These are phyloP conservation scores for Exophiala sp. DNA, from an alignment of 2,329 filamentous ascomycete species.

Conservation along the genomic window DNA sequence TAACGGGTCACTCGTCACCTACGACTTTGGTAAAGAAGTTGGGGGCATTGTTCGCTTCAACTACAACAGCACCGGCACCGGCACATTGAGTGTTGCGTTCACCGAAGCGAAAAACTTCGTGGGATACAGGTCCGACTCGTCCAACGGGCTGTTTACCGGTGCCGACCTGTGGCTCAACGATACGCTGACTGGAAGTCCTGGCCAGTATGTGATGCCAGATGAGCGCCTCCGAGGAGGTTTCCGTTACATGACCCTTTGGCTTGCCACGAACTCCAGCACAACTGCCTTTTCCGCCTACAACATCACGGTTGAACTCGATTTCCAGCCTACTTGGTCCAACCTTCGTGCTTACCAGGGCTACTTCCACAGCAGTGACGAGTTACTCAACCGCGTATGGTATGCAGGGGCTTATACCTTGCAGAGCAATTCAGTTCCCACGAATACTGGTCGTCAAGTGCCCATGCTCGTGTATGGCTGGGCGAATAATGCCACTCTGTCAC, in stretches of 20 bases:
- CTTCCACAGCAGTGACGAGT: conserved; percentile 49
- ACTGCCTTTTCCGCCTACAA: conserved; percentile 38
- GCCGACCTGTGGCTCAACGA: conserved; percentile 43
- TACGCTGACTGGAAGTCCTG: conserved; percentile 35
- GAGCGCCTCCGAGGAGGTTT: conserved; percentile 43
- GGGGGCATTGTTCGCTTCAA: conserved; percentile 54
- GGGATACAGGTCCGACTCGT: conserved; percentile 47
- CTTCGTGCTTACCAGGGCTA: conserved; percentile 53
- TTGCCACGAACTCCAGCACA: conserved; percentile 31
- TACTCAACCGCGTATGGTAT: conserved; percentile 58
- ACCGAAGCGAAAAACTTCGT: conserved; percentile 49
- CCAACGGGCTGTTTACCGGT: conserved; percentile 43
- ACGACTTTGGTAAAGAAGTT: conserved; percentile 59
- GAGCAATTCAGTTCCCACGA: conserved; percentile 39
- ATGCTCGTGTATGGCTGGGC: conserved; percentile 35
- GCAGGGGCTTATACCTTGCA: conserved; percentile 54
- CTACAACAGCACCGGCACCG: conserved; percentile 43
- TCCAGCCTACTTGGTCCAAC: conserved; percentile 52
- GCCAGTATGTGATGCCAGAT: conserved; percentile 40
- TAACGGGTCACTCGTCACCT: conserved; percentile 54
- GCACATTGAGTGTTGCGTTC: conserved; percentile 46
- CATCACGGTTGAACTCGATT: conserved; percentile 44
- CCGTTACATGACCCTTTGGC: conserved; percentile 43
- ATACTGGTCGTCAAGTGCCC: conserved; percentile 37
- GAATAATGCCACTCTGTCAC: conserved; percentile 40